These are phyloP conservation scores for Scedosporium minutisporum DNA, from an alignment of 2,329 filamentous ascomycete genomes.

Conservation along the genomic window DNA sequence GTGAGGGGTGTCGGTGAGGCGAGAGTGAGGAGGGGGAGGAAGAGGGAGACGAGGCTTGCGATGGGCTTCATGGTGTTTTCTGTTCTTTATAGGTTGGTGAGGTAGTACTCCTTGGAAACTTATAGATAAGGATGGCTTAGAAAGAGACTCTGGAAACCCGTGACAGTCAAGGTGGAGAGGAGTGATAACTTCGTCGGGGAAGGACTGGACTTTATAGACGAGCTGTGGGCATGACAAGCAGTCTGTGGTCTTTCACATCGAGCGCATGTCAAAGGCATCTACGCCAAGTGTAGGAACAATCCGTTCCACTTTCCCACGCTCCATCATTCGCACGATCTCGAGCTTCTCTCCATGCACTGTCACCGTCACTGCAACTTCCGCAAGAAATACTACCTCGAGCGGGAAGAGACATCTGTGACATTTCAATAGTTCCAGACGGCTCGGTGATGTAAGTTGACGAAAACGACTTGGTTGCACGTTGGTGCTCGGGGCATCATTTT, in stretches of 20 bases:
- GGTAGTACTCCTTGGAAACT: not conserved
- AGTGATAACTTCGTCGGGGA: not conserved
- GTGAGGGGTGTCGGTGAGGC: not conserved
- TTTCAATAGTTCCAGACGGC: slow-evolving; percentile 1
- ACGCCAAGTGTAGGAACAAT: too few species aligned
- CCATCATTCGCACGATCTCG: too few species aligned
- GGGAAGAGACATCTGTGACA: not conserved
- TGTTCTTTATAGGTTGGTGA: not conserved
- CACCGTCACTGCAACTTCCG: too few species aligned
- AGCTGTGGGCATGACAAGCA: not conserved
- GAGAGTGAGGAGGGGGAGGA: slow-evolving; percentile 2
- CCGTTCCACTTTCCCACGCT: too few species aligned
- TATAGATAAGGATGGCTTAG: not conserved
- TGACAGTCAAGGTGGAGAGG: not conserved
- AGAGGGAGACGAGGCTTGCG: not conserved
- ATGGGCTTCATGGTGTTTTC: slow-evolving; percentile 1
- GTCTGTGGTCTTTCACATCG: not conserved
- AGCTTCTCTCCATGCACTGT: too few species aligned
- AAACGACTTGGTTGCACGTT: not conserved
- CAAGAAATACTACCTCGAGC: not conserved
- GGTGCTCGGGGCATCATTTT: not conserved
- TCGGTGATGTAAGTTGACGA: not conserved
- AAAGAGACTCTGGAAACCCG: too few species aligned
- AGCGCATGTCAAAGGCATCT: too few species aligned
- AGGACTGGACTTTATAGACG: not conserved